phyloP scores from a whole-genome alignment of 1,284 basidiomycete genomes.

The Phlebopus sp. region DNA sequence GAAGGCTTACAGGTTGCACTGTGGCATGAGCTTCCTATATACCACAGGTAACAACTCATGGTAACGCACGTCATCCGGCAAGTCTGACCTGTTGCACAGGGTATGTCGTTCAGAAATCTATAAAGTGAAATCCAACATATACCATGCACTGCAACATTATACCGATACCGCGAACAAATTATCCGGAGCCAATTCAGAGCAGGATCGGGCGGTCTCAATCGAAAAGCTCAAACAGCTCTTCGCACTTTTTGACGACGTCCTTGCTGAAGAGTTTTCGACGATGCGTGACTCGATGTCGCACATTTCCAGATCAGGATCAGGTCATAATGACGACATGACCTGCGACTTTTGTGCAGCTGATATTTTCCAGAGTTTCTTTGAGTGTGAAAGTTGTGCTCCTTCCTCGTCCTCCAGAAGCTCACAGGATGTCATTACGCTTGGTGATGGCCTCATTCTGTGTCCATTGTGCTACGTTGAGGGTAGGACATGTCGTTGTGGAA shows the following conservation, averaged over 20 bases:
- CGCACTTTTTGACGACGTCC: constrained; percentile 54
- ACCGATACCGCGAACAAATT: constrained; percentile 30
- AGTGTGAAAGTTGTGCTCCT: constrained; percentile 49
- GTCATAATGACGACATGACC: constrained; percentile 33
- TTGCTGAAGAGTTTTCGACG: constrained; percentile 52
- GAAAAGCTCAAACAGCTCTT: constrained; percentile 35
- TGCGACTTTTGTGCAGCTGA: constrained; percentile 79
- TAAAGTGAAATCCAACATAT: constrained; percentile 62
- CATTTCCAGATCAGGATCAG: constrained; percentile 17
- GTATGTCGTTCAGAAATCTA: constrained; percentile 76
- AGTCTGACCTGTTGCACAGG: constrained; percentile 35
- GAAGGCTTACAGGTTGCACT: constrained; percentile 54
- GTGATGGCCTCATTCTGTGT: constrained; percentile 56
- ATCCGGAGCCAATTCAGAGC: not conserved
- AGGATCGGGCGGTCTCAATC: not conserved
- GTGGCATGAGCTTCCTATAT: constrained; percentile 70
- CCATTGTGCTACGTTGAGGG: constrained; percentile 74
- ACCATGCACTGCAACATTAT: constrained; percentile 47
- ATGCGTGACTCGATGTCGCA: constrained; percentile 34
- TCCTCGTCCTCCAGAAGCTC: constrained; percentile 12
- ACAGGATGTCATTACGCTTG: constrained; percentile 25
- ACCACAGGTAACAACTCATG: constrained; percentile 54
- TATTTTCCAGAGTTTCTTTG: constrained; percentile 76
- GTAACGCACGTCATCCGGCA: not conserved
- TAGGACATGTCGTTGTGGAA: constrained; percentile 56